Evolutionary conservation across 2,329 filamentous ascomycete genomes (phyloP).

Genomic region (Epichloe sp.): DNA sequence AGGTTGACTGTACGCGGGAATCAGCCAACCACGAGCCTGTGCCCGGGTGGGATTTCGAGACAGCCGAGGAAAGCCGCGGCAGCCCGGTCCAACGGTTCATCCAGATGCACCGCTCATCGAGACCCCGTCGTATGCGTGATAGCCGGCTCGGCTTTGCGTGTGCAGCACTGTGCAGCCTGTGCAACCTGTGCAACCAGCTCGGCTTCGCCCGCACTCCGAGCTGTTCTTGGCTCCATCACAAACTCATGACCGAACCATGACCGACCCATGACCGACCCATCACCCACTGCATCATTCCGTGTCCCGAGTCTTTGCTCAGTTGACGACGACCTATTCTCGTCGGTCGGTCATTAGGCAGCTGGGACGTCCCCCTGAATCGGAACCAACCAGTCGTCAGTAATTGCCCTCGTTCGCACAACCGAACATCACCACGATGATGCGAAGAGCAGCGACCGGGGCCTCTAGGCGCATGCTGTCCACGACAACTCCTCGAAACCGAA

Average conservation of each 20-base stretch:
- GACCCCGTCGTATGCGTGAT: neutral
- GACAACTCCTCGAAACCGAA: constrained; percentile 7
- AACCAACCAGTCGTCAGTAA: too few species aligned
- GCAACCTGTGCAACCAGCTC: neutral
- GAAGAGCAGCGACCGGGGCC: constrained; percentile 19
- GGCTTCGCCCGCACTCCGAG: neutral
- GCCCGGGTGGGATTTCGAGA: constrained; percentile 3
- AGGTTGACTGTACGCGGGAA: neutral
- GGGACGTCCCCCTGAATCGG: too few species aligned
- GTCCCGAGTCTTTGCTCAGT: neutral
- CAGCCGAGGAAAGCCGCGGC: constrained; percentile 23
- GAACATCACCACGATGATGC: constrained; percentile 16
- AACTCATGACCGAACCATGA: neutral
- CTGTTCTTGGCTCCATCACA: neutral
- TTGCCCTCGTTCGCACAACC: neutral
- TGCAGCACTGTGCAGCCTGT: too few species aligned
- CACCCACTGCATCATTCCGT: neutral
- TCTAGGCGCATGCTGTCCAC: constrained; percentile 15
- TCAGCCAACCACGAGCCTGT: neutral
- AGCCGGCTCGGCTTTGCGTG: neutral
- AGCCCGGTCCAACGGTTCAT: constrained; percentile 11
- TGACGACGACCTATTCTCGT: too few species aligned
- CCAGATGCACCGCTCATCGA: constrained; percentile 4
- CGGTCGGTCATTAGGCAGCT: too few species aligned
- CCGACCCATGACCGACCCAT: neutral